Base-by-base conservation (phyloP, 2,329 filamentous ascomycete genomes). In the Metarhizium anisopliae region DNA sequence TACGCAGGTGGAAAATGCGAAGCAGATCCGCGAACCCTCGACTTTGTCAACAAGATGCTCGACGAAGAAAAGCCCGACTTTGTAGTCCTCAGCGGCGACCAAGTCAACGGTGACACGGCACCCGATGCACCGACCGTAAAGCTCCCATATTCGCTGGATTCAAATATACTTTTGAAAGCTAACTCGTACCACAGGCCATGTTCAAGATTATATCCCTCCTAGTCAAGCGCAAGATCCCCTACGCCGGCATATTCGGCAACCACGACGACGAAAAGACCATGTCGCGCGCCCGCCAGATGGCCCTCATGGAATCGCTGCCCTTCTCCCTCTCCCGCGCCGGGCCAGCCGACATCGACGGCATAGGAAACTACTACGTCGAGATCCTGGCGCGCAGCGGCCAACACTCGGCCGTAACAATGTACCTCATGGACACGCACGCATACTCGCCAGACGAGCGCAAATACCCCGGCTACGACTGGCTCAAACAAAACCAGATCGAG, bases 361-460 rank as follows among this genome's bases (percentile, higher is more conserved):
- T 96, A 5, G 94, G 94, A 55, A 99, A 99, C 69, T 99, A 99
- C 70, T 87, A 89, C 65, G 79, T 99, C 56, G 94, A 99, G 73
- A 82, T 99, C 10, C 81, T 95, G 56, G 90, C 89, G 3, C 87
- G 87, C 42, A 87, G 88, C 58, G 82, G 75, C 59, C 89, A 87
- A 58, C 92, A 97, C 72, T 95, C 91, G 1, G 94, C 94, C 5
- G 73, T 99, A 52, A 96, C 93, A 0, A 77, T 99, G n/a, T 99
- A 96, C 72, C 78, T 99, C 61, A 82, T 99, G 49, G 94, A 99
- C 71, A 92, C 92, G 0, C 94, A 99, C 69, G 81, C 89, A 4
- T 95, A 96, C 70, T 90, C 90, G 5, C 92, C 92, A 0, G 89
- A 99, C 66, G 90, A 96, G 72, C 83, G 85, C 55, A 84, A 89